phyloP scores from a whole-genome alignment of 306 rosid species.

The Fragaria nilgerrensis region DNA sequence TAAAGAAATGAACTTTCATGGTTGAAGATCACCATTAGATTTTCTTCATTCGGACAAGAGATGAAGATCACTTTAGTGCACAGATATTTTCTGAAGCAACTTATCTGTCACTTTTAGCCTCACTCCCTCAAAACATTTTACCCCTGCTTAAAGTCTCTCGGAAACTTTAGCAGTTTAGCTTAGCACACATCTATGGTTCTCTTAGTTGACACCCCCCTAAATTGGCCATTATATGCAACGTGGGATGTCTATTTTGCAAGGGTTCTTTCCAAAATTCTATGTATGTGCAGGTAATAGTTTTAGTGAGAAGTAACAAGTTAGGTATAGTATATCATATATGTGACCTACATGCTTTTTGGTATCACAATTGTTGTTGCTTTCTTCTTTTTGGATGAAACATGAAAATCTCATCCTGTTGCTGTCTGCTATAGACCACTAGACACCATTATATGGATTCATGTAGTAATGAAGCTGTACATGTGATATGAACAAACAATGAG shows the following conservation, averaged over 20 bases:
- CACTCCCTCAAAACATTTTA: background rate
- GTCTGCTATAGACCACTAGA: background rate
- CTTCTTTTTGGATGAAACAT: constrained; percentile 14
- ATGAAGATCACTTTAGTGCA: background rate
- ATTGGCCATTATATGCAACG: background rate
- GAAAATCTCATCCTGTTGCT: background rate
- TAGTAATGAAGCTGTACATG: background rate
- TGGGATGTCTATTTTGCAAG: background rate
- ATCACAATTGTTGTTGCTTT: background rate
- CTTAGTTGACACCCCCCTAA: too few relatives aligned
- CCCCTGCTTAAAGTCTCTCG: background rate
- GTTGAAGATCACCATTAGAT: background rate
- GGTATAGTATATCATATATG: background rate
- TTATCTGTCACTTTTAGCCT: background rate
- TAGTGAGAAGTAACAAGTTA: background rate
- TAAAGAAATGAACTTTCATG: background rate
- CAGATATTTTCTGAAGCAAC: background rate
- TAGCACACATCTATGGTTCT: background rate
- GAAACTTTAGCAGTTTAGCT: background rate
- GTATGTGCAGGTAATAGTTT: background rate
- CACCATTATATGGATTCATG: background rate
- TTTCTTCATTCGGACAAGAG: too few relatives aligned
- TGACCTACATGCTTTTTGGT: constrained; percentile 1
- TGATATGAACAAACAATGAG: background rate
- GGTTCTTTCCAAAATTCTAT: background rate